These are phyloP conservation scores for Suillus placidus DNA, from an alignment of 768 basidiomycete genomes.

Conservation along the genomic window DNA sequence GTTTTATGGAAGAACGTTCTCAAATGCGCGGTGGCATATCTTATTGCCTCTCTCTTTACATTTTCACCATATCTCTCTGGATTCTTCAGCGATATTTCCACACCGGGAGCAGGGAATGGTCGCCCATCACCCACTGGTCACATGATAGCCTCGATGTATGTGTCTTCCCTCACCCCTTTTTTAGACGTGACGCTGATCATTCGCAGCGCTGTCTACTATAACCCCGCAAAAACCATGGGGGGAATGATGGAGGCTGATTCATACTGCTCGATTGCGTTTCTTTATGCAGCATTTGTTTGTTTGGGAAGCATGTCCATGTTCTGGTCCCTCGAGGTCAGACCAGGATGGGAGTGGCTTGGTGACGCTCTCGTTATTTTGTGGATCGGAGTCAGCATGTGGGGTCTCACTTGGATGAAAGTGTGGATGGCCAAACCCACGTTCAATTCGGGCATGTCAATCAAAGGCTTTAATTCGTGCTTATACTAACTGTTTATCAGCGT, in stretches of 20 bases:
- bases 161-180: constrained; percentile 13
- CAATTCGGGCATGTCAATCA: constrained; percentile 65
- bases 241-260: constrained; percentile 91
- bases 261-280: constrained; percentile 70
- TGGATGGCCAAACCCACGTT: constrained; percentile 90
- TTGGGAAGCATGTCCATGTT: constrained; percentile 77
- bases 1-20: constrained; percentile 70
- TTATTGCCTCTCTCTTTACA: constrained; percentile 90
- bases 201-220: constrained; percentile 79
- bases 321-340: constrained; percentile 72
- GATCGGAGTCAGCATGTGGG: constrained; percentile 82
- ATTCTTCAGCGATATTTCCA: constrained; percentile 63
- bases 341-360: constrained; percentile 74
- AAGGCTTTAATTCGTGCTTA: not conserved
- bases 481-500: constrained; percentile 47
- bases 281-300: constrained; percentile 74
- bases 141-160: constrained; percentile 92
- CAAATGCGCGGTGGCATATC: constrained; percentile 92
- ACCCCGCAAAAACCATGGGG: constrained; percentile 91
- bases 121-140: constrained; percentile 81
- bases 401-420: constrained; percentile 88
- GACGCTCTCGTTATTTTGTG: constrained; percentile 76
- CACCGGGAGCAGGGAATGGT: constrained; percentile 46
- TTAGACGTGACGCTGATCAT: constrained; percentile 7
- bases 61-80: constrained; percentile 77